These are phyloP conservation scores for Macrolepiota dolichaula DNA, from an alignment of 768 basidiomycete species.

Conservation along the genomic window DNA sequence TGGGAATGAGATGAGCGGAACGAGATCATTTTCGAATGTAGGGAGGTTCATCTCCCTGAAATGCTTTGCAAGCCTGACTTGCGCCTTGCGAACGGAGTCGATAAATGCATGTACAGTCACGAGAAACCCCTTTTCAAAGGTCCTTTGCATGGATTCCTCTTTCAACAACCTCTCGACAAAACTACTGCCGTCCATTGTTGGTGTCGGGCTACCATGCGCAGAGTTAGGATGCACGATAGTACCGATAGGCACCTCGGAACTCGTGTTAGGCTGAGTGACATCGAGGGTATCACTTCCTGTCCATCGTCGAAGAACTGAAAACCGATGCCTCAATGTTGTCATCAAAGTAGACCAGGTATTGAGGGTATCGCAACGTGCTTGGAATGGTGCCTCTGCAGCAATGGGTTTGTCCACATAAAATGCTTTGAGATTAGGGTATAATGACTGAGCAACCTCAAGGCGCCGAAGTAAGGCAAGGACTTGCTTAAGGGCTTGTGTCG, in stretches of 20 bases:
- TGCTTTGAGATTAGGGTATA: slow-evolving; percentile 83
- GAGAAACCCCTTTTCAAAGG: slow-evolving; percentile 88
- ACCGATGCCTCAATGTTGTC: slow-evolving; percentile 78
- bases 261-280: slow-evolving; percentile 76
- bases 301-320: slow-evolving; percentile 83
- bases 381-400: slow-evolving; percentile 64
- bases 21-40: slow-evolving; percentile 83
- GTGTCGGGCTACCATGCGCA: slow-evolving; percentile 9
- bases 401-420: slow-evolving; percentile 75
- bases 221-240: background rate
- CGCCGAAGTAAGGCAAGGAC: slow-evolving; percentile 67
- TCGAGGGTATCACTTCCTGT: slow-evolving; percentile 91
- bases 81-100: slow-evolving; percentile 79
- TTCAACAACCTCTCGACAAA: slow-evolving; percentile 94
- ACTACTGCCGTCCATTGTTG: slow-evolving; percentile 63
- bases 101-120: slow-evolving; percentile 86
- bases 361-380: slow-evolving; percentile 83
- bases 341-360: slow-evolving; percentile 92
- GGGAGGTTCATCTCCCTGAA: slow-evolving; percentile 91
- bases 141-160: slow-evolving; percentile 93
- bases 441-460: slow-evolving; percentile 77
- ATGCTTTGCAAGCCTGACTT: slow-evolving; percentile 70
- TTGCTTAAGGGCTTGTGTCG: slow-evolving; percentile 52
- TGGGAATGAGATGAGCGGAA: slow-evolving; percentile 93
- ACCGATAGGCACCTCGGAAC: slow-evolving; percentile 48